These are phyloP conservation scores for Excoecaria agallocha DNA, from an alignment of 345 rosid genomes.

Conservation along the genomic window DNA sequence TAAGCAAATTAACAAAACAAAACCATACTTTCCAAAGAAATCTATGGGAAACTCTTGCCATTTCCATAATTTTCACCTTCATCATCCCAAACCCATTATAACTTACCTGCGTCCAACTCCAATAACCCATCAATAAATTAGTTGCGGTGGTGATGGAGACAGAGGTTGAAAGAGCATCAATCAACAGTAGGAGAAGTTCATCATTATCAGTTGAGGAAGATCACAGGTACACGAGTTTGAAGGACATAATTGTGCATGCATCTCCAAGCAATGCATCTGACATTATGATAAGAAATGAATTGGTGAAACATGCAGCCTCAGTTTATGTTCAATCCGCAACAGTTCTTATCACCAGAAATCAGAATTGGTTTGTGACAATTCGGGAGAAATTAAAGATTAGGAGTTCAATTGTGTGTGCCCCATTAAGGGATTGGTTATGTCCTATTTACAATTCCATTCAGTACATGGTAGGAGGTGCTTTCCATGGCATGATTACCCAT, in stretches of 20 bases:
- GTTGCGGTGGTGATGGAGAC: conserved; percentile 10
- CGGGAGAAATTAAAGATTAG: conserved; percentile 32
- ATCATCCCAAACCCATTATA: too few species aligned
- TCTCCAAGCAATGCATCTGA: conserved; percentile 1
- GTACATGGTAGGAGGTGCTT: conserved; percentile 10
- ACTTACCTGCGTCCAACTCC: too few species aligned
- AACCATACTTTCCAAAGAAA: too few species aligned
- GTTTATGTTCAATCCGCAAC: conserved; percentile 49
- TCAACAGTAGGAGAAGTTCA: not conserved
- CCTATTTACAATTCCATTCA: conserved; percentile 29
- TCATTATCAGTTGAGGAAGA: conserved; percentile 1
- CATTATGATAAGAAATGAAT: conserved; percentile 43
- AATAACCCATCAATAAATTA: too few species aligned
- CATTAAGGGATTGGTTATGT: conserved; percentile 35
- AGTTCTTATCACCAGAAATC: conserved; percentile 31
- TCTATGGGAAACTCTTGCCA: conserved; percentile 1
- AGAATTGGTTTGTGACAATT: conserved; percentile 37
- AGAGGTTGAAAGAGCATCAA: conserved; percentile 7
- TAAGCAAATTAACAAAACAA: not conserved
- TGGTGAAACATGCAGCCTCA: conserved; percentile 61
- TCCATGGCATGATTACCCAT: not conserved
- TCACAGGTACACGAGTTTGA: conserved; percentile 40
- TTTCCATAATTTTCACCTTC: not conserved
- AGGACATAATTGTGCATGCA: conserved; percentile 27
- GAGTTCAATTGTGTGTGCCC: conserved; percentile 19